A percentile compares a stretch with the other conserved stretches of the same genome.
phyloP scores from a whole-genome alignment of 2,329 filamentous ascomycete genomes.

The Aureobasidium uvarum region DNA sequence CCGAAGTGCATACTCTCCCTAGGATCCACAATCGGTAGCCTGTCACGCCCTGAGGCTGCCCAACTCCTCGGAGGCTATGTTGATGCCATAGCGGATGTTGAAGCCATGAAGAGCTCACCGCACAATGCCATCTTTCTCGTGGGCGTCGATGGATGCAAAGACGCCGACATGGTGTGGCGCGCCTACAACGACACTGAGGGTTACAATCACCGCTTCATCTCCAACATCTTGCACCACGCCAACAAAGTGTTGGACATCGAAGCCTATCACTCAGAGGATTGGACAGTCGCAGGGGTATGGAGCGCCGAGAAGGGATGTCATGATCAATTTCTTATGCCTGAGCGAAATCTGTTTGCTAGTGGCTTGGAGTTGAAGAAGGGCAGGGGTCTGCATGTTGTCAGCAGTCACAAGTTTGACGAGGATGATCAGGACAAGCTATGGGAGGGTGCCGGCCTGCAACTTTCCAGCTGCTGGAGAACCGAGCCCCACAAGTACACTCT shows the following conservation, averaged over 20 bases:
- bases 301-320: not conserved
- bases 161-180: not conserved
- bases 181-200: slow-evolving; percentile 9
- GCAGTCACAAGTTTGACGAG: slow-evolving; percentile 8
- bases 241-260: not conserved
- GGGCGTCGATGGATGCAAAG: slow-evolving; percentile 12
- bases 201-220: slow-evolving; percentile 12
- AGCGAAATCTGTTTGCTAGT: not conserved
- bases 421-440: slow-evolving; percentile 5
- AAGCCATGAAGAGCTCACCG: not conserved
- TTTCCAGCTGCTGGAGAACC: slow-evolving; percentile 1
- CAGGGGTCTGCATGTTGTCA: slow-evolving; percentile 2
- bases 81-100: not conserved
- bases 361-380: not conserved
- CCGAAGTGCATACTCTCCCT: slow-evolving; percentile 14
- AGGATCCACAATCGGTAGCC: slow-evolving; percentile 4
- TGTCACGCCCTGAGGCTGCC: not conserved
- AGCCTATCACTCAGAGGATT: slow-evolving; percentile 4
- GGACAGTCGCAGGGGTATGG: slow-evolving; percentile 6
- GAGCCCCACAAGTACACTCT: slow-evolving; percentile 10
- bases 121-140: not conserved
- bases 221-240: slow-evolving; percentile 5
- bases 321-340: slow-evolving; percentile 7
- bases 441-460: not conserved
- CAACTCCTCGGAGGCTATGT: not conserved